Conservation (phyloP, 208 protist genomes). For the Naegleria gruberi region DNA sequence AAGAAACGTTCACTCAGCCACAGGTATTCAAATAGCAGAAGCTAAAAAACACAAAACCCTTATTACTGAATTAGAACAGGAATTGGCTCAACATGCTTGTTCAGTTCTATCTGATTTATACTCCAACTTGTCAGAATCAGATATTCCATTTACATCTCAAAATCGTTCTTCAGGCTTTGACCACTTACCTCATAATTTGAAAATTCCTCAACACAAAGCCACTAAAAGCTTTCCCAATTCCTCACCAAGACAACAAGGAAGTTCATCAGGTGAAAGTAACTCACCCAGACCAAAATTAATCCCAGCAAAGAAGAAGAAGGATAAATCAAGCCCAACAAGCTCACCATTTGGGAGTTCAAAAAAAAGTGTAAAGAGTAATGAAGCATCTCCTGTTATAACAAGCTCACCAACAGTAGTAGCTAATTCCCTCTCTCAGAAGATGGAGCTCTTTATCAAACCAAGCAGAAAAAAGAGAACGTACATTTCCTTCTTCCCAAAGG, state of each 20-base stretch:
- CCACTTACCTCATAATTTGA: not conserved
- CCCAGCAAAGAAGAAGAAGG: not conserved
- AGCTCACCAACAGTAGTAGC: not conserved
- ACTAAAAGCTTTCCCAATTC: too few species aligned
- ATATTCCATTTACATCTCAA: not conserved
- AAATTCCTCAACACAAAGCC: not conserved
- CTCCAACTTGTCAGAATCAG: not conserved
- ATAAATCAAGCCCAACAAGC: not conserved
- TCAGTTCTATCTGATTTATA: not conserved
- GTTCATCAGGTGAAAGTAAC: not conserved
- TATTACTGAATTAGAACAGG: not conserved
- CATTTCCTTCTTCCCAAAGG: conserved; percentile 5
- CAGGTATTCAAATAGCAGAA: not conserved
- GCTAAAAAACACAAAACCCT: not conserved
- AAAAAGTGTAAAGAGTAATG: not conserved
- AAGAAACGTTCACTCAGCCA: not conserved
- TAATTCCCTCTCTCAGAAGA: not conserved
- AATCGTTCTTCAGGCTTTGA: not conserved
- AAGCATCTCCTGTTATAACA: not conserved
- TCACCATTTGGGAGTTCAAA: not conserved
- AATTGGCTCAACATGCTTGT: not conserved
- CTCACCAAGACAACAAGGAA: not conserved
- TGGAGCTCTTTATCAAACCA: conserved; percentile 21
- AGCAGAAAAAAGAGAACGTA: conserved; percentile 10
- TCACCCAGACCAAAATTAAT: not conserved